A percentile compares a stretch with the other conserved stretches of the same genome.
Evolutionary conservation across 306 rosid genomes (phyloP).

Genomic region (Casuarina equisetifolia): DNA sequence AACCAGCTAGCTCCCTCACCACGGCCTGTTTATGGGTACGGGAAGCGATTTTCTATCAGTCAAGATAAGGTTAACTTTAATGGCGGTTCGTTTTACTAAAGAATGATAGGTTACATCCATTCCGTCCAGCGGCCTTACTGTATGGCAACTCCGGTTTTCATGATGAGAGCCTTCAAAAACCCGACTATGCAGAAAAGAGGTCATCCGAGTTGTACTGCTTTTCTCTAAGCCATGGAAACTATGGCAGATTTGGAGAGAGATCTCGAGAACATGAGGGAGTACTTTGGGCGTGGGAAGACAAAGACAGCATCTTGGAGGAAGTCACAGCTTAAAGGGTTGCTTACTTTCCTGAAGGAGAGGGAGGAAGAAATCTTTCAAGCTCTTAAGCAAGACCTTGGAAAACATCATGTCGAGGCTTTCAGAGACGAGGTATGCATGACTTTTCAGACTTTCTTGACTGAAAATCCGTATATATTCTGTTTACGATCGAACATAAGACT

Average conservation of each 20-base stretch:
- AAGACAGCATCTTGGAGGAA: slow-evolving; percentile 70
- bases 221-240: slow-evolving; percentile 26
- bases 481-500: too few relatives aligned
- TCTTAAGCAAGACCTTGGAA: slow-evolving; percentile 65
- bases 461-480: background rate
- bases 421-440: slow-evolving; percentile 63
- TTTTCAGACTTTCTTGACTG: background rate
- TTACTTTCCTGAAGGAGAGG: slow-evolving; percentile 36
- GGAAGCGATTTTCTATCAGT: too few relatives aligned
- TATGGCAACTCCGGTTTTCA: background rate
- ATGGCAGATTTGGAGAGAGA: slow-evolving; percentile 33
- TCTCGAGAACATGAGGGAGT: slow-evolving; percentile 42
- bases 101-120: too few relatives aligned
- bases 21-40: too few relatives aligned
- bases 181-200: background rate
- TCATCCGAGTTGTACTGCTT: background rate
- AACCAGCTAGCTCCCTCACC: too few relatives aligned
- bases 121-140: too few relatives aligned
- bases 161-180: background rate
- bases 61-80: too few relatives aligned
- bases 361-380: slow-evolving; percentile 51
- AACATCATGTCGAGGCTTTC: slow-evolving; percentile 66
- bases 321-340: slow-evolving; percentile 62
- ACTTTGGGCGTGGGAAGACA: slow-evolving; percentile 50
- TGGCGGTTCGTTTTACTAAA: too few relatives aligned